Evolutionary conservation across 768 basidiomycete species (phyloP), one percentile per base, ranked within the genome.

Genomic region (Mycena leptocephala): DNA sequence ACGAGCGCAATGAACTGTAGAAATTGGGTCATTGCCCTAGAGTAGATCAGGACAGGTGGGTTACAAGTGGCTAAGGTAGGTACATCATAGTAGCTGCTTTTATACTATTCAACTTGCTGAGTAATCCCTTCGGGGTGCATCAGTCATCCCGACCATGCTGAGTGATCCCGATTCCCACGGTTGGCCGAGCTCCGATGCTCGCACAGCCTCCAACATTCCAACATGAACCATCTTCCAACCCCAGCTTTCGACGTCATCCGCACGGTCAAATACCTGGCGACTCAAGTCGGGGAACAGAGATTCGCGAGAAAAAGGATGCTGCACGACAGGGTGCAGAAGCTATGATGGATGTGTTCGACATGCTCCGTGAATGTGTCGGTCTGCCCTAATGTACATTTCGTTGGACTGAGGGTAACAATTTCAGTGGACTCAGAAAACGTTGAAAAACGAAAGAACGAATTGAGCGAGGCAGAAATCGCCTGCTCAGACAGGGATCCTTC

Each of bases 401-500:
- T 46, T 10, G 53, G 14, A 67, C 10, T 35, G 30, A 35, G 22
- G 18, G 10, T 53, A 16, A 22, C 41, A 28, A 55, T 24, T 14
- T 13, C 18, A 71, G 59, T 62, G n/a, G 22, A 58, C 22, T 32
- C 30, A 26, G 53, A 26, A 18, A 28, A 9, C 16, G 43, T 63
- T 1, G 62, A 33, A 16, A 30, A 37, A 43, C 51, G 20, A 14
- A 41, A 81, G 26, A 41, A 80, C 14, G 24, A 4, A 28, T 26
- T 84, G 14, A 70, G 48, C 9, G 22, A 16, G 18, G 63, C 58
- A 0, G 75, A 72, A 5, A 22, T 76, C 16, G 67, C n/a, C 35
- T 5, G 63, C 66, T 1, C 75, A 76, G 41, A 59, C 56, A 1
- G 61, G 67, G 10, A 61, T 68, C n/a, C n/a, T 79, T 39, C 24